phyloP scores from a whole-genome alignment of 305 asterid species.

The Coffea humblotiana region DNA sequence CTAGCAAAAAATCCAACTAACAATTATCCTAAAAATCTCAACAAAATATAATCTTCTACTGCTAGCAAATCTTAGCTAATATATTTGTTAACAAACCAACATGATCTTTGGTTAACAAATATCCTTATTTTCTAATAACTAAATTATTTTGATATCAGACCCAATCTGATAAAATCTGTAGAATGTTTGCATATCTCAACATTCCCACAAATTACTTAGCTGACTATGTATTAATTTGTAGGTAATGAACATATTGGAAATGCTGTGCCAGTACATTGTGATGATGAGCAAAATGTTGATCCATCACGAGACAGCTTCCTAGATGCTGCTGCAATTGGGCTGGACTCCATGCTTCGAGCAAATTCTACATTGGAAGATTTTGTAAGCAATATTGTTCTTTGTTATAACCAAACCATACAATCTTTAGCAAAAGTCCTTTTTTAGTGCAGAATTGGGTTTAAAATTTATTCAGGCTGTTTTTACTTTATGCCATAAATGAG shows the following conservation, averaged over 20 bases:
- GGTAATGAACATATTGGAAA: slow-evolving; percentile 38
- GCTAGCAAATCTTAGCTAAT: too few relatives aligned
- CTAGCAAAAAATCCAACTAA: too few relatives aligned
- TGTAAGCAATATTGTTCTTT: slow-evolving; percentile 48
- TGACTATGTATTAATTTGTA: slow-evolving; percentile 27
- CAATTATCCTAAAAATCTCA: too few relatives aligned
- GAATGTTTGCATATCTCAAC: too few relatives aligned
- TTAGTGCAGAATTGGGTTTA: not conserved
- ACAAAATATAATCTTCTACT: too few relatives aligned
- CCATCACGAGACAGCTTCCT: slow-evolving; percentile 22
- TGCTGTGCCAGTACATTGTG: slow-evolving; percentile 26
- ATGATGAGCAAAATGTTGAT: slow-evolving; percentile 31
- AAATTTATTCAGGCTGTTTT: slow-evolving; percentile 8
- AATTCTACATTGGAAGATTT: slow-evolving; percentile 95
- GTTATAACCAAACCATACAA: not conserved
- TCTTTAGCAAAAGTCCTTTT: not conserved
- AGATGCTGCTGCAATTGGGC: slow-evolving; percentile 57
- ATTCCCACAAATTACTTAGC: not conserved
- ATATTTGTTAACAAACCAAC: too few relatives aligned
- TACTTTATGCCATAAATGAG: not conserved
- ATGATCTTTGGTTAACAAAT: too few relatives aligned
- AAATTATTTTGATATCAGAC: too few relatives aligned
- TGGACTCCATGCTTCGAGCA: slow-evolving; percentile 77
- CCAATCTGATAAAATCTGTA: too few relatives aligned
- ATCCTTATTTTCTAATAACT: too few relatives aligned